Percentiles rank a stretch among this genome's conserved stretches.
Evolutionary conservation across 257 asterid species (phyloP).

Genomic region (Penstemon davidsonii): DNA sequence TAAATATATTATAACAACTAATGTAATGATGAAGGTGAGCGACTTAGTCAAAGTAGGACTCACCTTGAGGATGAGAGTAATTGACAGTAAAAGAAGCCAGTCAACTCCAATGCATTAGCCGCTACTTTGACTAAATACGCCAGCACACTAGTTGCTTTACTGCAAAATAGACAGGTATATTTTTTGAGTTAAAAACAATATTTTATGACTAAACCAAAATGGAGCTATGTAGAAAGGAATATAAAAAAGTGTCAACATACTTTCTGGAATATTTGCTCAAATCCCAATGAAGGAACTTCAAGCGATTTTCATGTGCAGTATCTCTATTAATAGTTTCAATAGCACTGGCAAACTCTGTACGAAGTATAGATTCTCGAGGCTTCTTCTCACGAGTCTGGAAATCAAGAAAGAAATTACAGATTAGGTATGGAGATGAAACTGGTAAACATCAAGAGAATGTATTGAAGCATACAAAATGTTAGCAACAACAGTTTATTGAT

Average conservation of each 20-base stretch:
- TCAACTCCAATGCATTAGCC: slow-evolving; percentile 64
- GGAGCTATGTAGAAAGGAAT: slow-evolving; percentile 13
- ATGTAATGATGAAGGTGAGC: slow-evolving; percentile 1
- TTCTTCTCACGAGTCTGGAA: slow-evolving; percentile 85
- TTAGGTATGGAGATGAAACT: neutral
- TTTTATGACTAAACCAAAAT: neutral
- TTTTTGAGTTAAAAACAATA: slow-evolving; percentile 9
- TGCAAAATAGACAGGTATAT: slow-evolving; percentile 30
- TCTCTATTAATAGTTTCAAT: slow-evolving; percentile 72
- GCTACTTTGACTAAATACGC: slow-evolving; percentile 70
- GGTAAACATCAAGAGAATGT: neutral
- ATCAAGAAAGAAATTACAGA: slow-evolving; percentile 17
- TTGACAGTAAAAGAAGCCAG: slow-evolving; percentile 73
- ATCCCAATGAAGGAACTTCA: slow-evolving; percentile 98
- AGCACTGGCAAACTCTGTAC: slow-evolving; percentile 80
- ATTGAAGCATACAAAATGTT: slow-evolving; percentile 20
- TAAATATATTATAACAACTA: neutral
- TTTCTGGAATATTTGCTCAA: slow-evolving; percentile 72
- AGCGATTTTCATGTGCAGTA: slow-evolving; percentile 57
- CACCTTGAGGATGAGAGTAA: slow-evolving; percentile 50
- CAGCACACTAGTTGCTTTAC: slow-evolving; percentile 70
- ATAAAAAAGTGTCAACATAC: slow-evolving; percentile 34
- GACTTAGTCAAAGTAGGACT: slow-evolving; percentile 33
- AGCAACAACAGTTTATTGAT: slow-evolving; percentile 18
- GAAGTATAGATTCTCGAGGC: slow-evolving; percentile 89